These are phyloP conservation scores for Lichtheimia ornata DNA, from an alignment of 371 early-diverging fungal species.

Conservation along the genomic window DNA sequence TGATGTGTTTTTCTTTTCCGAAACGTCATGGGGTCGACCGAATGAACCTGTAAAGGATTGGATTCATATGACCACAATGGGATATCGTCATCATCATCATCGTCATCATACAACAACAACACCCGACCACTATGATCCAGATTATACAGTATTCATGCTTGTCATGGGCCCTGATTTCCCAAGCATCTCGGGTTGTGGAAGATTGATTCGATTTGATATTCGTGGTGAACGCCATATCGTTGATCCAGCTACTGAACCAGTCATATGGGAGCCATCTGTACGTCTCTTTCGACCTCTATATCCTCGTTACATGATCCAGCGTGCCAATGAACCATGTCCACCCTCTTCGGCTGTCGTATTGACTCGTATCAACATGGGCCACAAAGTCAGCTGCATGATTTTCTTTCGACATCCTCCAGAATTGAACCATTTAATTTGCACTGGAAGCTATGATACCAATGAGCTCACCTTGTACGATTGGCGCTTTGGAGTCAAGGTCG, in stretches of 20 bases:
- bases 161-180: conserved; percentile 28
- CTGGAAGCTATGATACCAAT: conserved; percentile 27
- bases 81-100: conserved; percentile 25
- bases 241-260: conserved; percentile 28
- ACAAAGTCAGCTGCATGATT: conserved; percentile 41
- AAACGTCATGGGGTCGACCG: conserved; percentile 27
- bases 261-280: conserved; percentile 12
- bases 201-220: conserved; percentile 31
- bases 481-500: conserved; percentile 45
- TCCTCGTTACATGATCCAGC: not conserved
- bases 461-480: conserved; percentile 42
- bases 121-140: conserved; percentile 17
- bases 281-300: conserved; percentile 13
- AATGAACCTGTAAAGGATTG: conserved; percentile 15
- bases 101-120: conserved; percentile 19
- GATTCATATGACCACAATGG: not conserved
- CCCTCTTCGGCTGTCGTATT: conserved; percentile 20
- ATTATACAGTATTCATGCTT: conserved; percentile 28
- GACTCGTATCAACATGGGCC: conserved; percentile 24
- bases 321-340: not conserved
- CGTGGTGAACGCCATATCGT: conserved; percentile 16
- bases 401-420: conserved; percentile 37
- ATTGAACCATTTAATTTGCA: conserved; percentile 40
- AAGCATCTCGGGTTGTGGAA: conserved; percentile 21
- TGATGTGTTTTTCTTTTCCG: conserved; percentile 39